These are phyloP conservation scores for Trichoderma erinaceum DNA, from an alignment of 495 filamentous ascomycete genomes.

Conservation along the genomic window DNA sequence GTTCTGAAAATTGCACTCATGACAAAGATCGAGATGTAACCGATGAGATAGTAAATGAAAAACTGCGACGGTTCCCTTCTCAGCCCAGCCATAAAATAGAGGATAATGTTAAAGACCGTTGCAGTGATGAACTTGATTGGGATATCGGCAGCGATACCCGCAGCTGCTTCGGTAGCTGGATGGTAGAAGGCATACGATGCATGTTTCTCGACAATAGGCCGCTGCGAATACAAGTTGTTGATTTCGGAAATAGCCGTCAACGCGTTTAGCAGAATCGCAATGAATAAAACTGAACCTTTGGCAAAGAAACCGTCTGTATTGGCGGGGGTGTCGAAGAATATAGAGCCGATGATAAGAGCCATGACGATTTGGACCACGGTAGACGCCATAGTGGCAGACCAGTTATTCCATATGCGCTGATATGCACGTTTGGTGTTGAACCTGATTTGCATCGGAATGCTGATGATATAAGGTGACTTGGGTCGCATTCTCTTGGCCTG, in stretches of 20 bases:
- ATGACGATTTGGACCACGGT: conserved; percentile 36
- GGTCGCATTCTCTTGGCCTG: conserved; percentile 37
- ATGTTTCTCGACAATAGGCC: conserved; percentile 62
- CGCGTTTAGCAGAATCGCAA: conserved; percentile 48
- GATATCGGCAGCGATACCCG: conserved; percentile 53
- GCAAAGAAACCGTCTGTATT: conserved; percentile 41
- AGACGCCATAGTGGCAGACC: conserved; percentile 23
- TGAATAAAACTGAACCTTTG: conserved; percentile 53
- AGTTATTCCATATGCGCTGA: conserved; percentile 36
- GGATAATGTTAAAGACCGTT: conserved; percentile 47
- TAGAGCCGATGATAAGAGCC: conserved; percentile 39
- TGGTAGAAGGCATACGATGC: conserved; percentile 60
- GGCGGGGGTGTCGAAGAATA: conserved; percentile 43
- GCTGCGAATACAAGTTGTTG: conserved; percentile 52
- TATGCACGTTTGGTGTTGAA: conserved; percentile 48
- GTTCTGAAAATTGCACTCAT: conserved; percentile 59
- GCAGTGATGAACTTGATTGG: conserved; percentile 48
- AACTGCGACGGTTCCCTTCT: conserved; percentile 49
- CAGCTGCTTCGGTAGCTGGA: conserved; percentile 54
- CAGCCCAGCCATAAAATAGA: conserved; percentile 55
- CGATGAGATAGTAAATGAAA: conserved; percentile 57
- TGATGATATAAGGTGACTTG: conserved; percentile 51
- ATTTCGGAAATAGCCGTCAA: conserved; percentile 54
- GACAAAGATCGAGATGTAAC: conserved; percentile 48
- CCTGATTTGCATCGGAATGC: conserved; percentile 51